Evolutionary conservation across 2,329 filamentous ascomycete species (phyloP), one percentile per base, ranked within the genome.

Genomic region (Apiospora kogelbergensis): DNA sequence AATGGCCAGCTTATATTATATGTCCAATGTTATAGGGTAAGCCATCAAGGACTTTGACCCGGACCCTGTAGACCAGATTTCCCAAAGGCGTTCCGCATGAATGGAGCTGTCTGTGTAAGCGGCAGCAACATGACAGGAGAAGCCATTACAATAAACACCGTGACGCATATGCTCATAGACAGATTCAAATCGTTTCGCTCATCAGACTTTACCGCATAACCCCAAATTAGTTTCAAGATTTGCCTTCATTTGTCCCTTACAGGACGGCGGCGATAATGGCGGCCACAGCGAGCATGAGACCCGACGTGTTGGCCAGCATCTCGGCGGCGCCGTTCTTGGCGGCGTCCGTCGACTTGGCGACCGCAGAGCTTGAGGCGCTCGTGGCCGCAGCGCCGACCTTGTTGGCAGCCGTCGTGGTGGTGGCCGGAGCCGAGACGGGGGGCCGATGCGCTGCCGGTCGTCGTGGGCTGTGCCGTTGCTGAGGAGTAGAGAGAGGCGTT

Each of bases 401-500:
- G 66, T n/a, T 15, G 13, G 15, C 46, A 24, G 67, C 26, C 46
- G 67, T 66, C 11, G 68, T 41, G 22, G 68, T 65, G 45, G 48
- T 30, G 53, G 71, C 65, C 11, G 13, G 6, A 67, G 68, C 37
- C 66, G 71, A 26, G 11, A 63, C 13, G 33, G 46, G 65, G 65
- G 53, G 69, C 65, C 4, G 68, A 46, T 17, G 53, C 30, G 41
- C 70, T 45, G 70, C 67, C 65, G 69, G 53, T 68, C 40, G 30
- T 69, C 68, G 37, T 15, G 64, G 63, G 17, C 63, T 30, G 68
- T 57, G 63, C 66, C 37, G 73, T 75, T 37, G 70, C 72, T 17
- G 73, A 75, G 24, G 71, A 68, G 72, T 75, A 77, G 63, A 76
- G 68, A 68, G 72, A 75, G 63, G 77, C 76, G 71, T 75, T 75